These are phyloP conservation scores for Xylariomycetidae sp. DNA, from an alignment of 2,329 filamentous ascomycete species.

Conservation along the genomic window DNA sequence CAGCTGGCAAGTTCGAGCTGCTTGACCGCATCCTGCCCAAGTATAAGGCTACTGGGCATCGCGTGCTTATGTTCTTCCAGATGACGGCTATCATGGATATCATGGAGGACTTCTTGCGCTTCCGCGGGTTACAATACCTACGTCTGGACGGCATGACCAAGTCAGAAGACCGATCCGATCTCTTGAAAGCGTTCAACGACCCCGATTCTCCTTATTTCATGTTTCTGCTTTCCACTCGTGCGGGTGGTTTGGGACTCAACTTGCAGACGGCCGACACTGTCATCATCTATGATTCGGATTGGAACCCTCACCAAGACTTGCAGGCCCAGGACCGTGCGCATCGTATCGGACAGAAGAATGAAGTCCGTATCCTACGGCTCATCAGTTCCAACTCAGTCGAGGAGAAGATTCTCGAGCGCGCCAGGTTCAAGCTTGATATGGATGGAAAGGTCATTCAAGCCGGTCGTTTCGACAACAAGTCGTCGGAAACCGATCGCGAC, in stretches of 20 bases:
- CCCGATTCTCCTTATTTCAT: conserved; percentile 92
- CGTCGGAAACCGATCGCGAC: conserved; percentile 95
- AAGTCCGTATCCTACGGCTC: conserved; percentile 90
- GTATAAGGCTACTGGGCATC: conserved; percentile 84
- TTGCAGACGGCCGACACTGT: conserved; percentile 97
- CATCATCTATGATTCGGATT: conserved; percentile 99
- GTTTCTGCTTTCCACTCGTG: conserved; percentile 96
- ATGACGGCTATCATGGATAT: conserved; percentile 99
- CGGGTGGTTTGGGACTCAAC: conserved; percentile 95
- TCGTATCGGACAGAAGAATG: conserved; percentile 99
- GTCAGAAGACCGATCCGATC: conserved; percentile 89
- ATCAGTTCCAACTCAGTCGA: conserved; percentile 97
- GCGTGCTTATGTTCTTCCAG: conserved; percentile 99
- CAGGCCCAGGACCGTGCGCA: conserved; percentile 99
- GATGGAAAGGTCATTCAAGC: conserved; percentile 99
- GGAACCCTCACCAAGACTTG: conserved; percentile 99
- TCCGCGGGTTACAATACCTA: conserved; percentile 76
- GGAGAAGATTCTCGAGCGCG: conserved; percentile 95
- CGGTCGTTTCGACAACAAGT: conserved; percentile 99
- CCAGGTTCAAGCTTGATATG: conserved; percentile 97
- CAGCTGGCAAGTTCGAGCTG: conserved; percentile 93
- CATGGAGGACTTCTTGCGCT: conserved; percentile 95
- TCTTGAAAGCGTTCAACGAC: conserved; percentile 83
- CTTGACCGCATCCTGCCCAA: conserved; percentile 90
- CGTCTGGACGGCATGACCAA: conserved; percentile 96